Evolutionary conservation across 2,329 filamentous ascomycete genomes (phyloP), one percentile per base, ranked within the genome.

Genomic region (Sporothrix brasiliensis): DNA sequence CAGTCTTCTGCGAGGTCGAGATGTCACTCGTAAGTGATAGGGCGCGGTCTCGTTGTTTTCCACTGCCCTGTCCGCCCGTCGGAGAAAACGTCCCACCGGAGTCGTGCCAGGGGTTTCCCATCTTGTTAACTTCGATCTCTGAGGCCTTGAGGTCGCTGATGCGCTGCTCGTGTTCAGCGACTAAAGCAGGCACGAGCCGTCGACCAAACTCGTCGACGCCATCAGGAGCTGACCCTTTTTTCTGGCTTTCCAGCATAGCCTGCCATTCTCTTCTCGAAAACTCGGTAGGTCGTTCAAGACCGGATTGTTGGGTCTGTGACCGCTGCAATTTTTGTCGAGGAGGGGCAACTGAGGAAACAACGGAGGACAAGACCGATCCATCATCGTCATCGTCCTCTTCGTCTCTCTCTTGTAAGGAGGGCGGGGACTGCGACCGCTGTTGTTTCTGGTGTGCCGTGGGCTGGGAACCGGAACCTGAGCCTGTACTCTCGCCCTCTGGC

Each of bases 391-490:
- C 44, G 21, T 50, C 54, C 11, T 68, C 50, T n/a, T 68, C 50
- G 14, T 68, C 50, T 39, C 21, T 58, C 67, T 68, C 27, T 24
- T 50, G n/a, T 3, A 66, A 44, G 24, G 56, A 27, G 11, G 58
- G 19, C n/a, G 61, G 52, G 1, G 69, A 68, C 10, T 52, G 49
- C 27, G 69, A 65, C 21, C 63, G 69, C 6, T 9, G 56, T 21
- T 70, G 47, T 11, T 63, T 67, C 19, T 50, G 47, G 13, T 24
- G 73, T 68, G 24, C 70, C 69, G 50, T 75, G 73, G 66, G 73
- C 73, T 76, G 30, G 39, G 54, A 4, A 67, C 63, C 78, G 74
- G 75, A 73, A 16, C 76, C 73, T 1, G 79, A 76, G 13, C 76
- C 71, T 34, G 34, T 34, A 9, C 34, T 34, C 4, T 77, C 75